Conservation (phyloP, 176 grass and related monocot species). For the Metroxylon sagu region DNA sequence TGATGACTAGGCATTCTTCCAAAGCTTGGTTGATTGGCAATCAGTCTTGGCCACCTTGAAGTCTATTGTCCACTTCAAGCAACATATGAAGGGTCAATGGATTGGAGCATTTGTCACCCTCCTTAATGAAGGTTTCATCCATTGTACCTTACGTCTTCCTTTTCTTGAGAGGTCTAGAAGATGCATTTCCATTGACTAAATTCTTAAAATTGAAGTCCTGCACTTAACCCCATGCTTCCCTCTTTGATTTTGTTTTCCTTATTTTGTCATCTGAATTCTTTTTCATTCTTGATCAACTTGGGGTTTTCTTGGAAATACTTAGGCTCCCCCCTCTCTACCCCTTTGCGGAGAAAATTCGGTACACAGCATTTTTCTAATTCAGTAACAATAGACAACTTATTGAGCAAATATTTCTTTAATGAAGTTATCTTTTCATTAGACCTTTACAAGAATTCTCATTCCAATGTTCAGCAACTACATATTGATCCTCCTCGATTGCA, state of each 20-base stretch:
- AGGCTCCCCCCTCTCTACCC: conserved; percentile 1
- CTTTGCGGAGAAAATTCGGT: not conserved
- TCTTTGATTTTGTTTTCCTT: conserved; percentile 26
- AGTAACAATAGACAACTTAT: conserved; percentile 21
- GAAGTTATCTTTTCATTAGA: conserved; percentile 7
- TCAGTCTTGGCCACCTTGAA: too few species aligned
- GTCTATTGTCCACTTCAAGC: too few species aligned
- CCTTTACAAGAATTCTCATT: conserved; percentile 5
- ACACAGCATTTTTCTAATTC: conserved; percentile 16
- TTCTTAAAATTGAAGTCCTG: conserved; percentile 26
- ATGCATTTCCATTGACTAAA: conserved; percentile 28
- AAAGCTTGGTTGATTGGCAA: too few species aligned
- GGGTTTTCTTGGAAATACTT: conserved; percentile 10
- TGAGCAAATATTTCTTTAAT: conserved; percentile 18
- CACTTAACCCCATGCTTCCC: conserved; percentile 24
- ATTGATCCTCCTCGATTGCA: conserved; percentile 23
- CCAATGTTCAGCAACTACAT: conserved; percentile 17
- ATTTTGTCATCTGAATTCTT: conserved; percentile 15
- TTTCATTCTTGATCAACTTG: conserved; percentile 8
- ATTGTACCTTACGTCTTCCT: too few species aligned
- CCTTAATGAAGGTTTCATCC: too few species aligned
- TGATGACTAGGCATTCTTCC: too few species aligned
- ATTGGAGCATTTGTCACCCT: too few species aligned
- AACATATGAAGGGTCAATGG: too few species aligned
- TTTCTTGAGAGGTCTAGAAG: too few species aligned